Base-by-base conservation (phyloP, 148 eudicot genomes). In the Rhododendron williamsianum region DNA sequence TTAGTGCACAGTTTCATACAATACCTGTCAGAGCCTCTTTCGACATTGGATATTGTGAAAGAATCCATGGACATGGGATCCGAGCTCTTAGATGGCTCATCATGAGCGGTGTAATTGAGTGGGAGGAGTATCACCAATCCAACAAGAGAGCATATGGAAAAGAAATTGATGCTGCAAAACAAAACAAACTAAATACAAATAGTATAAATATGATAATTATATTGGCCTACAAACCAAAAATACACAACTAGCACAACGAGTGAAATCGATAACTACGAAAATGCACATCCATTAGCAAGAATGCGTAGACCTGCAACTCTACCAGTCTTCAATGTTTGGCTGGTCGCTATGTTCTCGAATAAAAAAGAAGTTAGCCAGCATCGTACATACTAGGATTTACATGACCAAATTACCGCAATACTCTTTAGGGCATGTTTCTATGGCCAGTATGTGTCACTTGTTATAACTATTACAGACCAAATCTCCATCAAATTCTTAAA, bases 41-140 rank as follows among this genome's bases (percentile, higher is more conserved):
- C 52, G 33, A 94, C 88, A 89, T 93, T 94, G 13, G 98, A 94
- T 87, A 96, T 96, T 49, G 97, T 92, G 85, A 93, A 92, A 36
- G 92, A 84, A 88, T 92, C 92, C 97, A 96, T 89, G 86, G 93
- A 90, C 85, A 94, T 89, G 86, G 93, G 90, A 86, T 89, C 88
- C 51, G 93, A 85, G 81, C 52, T 81, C 56, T 60, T 54, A n/a
- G 88, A 43, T 38, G 86, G 80, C 78, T 87, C 87, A 84, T 90
- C 33, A 51, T 88, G 30, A 76, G 91, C 88, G 30, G 86, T 78
- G 85, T 89, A 93, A 87, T 96, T 94, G 71, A 96, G 86, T 11
- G 98, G 98, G 25, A 96, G 88, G 49, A 96, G 95, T 49, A 96
- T 51, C 86, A 91, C 63, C 88, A 96, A 82, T 72, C 98, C 98